phyloP scores from a whole-genome alignment of 495 filamentous ascomycete genomes.

The Penicillium robsamsonii region DNA sequence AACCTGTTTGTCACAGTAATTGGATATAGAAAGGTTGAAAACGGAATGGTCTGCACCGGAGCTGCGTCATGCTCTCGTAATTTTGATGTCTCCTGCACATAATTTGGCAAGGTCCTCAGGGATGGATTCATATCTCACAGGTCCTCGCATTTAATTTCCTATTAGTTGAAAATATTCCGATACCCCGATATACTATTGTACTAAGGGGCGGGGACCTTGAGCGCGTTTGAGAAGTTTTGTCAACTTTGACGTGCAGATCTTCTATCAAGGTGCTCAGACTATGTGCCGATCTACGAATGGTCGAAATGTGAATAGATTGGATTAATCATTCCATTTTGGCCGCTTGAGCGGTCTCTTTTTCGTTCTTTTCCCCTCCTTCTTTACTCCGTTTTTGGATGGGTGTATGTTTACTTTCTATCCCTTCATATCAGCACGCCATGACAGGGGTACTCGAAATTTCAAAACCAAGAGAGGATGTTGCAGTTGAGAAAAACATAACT shows the following conservation, averaged over 20 bases:
- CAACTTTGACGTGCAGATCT: slow-evolving; percentile 20
- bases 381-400: background rate
- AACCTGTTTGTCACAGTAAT: slow-evolving; percentile 9
- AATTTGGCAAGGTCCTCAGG: slow-evolving; percentile 11
- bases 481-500: slow-evolving; percentile 16
- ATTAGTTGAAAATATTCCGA: background rate
- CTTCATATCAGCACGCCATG: slow-evolving; percentile 12
- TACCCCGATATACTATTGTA: background rate
- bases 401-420: background rate
- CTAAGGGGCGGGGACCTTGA: slow-evolving; percentile 32
- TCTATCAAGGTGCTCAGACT: slow-evolving; percentile 20
- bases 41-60: slow-evolving; percentile 16
- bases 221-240: slow-evolving; percentile 40
- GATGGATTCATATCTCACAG: background rate
- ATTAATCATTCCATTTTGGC: background rate
- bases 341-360: background rate
- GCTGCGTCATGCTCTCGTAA: slow-evolving; percentile 19
- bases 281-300: slow-evolving; percentile 15
- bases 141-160: background rate
- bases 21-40: slow-evolving; percentile 16
- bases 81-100: background rate
- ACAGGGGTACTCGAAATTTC: slow-evolving; percentile 15
- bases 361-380: background rate
- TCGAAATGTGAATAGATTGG: background rate
- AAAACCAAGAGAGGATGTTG: slow-evolving; percentile 1